phyloP scores from a whole-genome alignment of 345 rosid genomes.

The Hevea brasiliensis region DNA sequence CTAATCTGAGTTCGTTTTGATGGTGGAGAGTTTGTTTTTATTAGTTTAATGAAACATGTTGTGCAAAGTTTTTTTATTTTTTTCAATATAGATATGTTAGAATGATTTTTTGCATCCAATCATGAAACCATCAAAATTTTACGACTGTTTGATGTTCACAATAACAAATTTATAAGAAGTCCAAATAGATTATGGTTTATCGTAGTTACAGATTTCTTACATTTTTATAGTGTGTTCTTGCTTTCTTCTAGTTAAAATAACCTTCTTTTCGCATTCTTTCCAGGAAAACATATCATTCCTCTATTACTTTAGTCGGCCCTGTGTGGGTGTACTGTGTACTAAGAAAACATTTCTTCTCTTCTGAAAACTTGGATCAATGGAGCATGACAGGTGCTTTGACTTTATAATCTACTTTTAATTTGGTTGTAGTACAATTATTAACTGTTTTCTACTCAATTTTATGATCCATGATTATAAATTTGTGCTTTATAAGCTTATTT shows the following conservation, averaged over 20 bases:
- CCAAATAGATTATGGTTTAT: neutral
- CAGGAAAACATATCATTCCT: neutral
- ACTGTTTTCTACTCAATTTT: neutral
- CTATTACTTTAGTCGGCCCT: neutral
- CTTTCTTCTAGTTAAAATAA: neutral
- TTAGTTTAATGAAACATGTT: neutral
- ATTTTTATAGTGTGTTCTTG: neutral
- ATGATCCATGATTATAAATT: neutral
- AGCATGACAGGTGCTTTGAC: constrained; percentile 3
- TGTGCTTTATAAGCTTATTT: neutral
- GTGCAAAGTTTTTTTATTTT: neutral
- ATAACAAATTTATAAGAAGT: neutral
- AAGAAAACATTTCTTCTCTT: too few species aligned
- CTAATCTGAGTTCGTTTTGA: neutral
- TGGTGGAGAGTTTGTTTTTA: neutral
- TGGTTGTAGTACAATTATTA: neutral
- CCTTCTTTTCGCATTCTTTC: neutral
- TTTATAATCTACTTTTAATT: neutral
- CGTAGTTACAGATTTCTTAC: neutral
- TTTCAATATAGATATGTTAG: neutral
- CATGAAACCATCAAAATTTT: neutral
- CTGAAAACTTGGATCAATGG: neutral
- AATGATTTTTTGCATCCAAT: neutral
- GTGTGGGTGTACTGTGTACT: neutral
- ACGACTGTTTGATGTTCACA: neutral